phyloP scores from a whole-genome alignment of 139 green algal genomes.

The Chlorella sp. region DNA sequence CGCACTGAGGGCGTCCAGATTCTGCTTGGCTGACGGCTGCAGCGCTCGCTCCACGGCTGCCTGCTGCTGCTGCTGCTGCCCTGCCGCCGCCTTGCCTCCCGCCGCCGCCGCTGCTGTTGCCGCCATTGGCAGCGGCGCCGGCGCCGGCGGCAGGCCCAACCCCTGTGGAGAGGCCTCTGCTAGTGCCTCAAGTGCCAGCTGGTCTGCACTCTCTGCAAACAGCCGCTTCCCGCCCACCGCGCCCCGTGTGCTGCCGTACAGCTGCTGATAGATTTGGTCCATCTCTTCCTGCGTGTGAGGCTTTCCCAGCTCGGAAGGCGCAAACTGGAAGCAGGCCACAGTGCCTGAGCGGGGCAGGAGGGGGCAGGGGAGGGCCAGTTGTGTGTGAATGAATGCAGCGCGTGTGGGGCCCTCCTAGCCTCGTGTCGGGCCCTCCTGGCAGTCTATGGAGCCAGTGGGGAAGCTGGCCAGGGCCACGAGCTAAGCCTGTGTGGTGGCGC shows the following conservation, averaged over 20 bases:
- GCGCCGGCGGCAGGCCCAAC: background rate
- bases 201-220: conserved; percentile 56
- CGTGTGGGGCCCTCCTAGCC: too few species aligned
- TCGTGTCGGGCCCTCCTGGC: too few species aligned
- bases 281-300: conserved; percentile 59
- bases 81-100: background rate
- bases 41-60: background rate
- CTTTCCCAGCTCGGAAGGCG: conserved; percentile 64
- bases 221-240: conserved; percentile 12
- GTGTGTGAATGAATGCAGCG: background rate
- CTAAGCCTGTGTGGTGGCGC: background rate
- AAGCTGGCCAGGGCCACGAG: background rate
- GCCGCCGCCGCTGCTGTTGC: background rate
- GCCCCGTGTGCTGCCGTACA: conserved; percentile 62
- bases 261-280: conserved; percentile 50
- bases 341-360: conserved; percentile 41
- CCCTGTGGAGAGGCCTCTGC: background rate
- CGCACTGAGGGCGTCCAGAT: conserved; percentile 35
- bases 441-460: background rate
- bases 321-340: conserved; percentile 67
- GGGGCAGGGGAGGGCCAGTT: too few species aligned
- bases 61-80: conserved; percentile 4
- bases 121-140: background rate
- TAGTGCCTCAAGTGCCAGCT: conserved; percentile 35
- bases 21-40: conserved; percentile 16